Base-by-base conservation (phyloP, 2,329 filamentous ascomycete species). In the Pseudocercospora crystallina region DNA sequence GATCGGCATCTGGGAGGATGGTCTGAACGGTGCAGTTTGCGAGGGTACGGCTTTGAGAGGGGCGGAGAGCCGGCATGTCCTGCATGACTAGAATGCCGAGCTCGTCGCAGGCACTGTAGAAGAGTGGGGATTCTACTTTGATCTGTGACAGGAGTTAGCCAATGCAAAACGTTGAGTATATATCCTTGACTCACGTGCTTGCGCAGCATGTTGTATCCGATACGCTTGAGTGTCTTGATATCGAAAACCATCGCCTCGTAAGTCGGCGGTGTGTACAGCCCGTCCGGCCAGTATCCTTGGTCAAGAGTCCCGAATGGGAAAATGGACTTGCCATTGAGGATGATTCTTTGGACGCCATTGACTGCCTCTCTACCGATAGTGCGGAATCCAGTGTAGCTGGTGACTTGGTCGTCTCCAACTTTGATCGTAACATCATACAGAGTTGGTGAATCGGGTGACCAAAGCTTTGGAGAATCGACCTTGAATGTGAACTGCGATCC, bases 221-320 rank as follows among this genome's bases (percentile, higher is more conserved):
- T 73, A 1, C 72, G 70, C 69, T 89, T 89, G 49, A 88, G 67
- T 4, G 81, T 69, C 51, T 85, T 63, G 10, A 89, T 62, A 59
- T 89, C 86, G 47, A 77, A 87, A 0, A 81, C 71, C 82, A 89
- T 85, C 0, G 85, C 85, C 55, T 88, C 83, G 2, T 75, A 71
- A 8, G 76, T 87, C 0, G 85, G 86, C 0, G 86, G 78, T 0
- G 78, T 78, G 62, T 88, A 80, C 3, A 88, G 71, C 0, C 85
- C 85, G 61, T 88, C 85, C 0, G 84, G 85, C 85, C 84, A 88
- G 65, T 76, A 61, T 40, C 85, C 85, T 59, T 89, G 85, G 50
- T 89, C 85, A 0, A 89, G 73, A 0, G 84, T 85, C 2, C 84
- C 84, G 44, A 87, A 85, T 36, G 80, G 74, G 65, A 88, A 89